These are phyloP conservation scores for Candida maesae DNA, from an alignment of 805 yeast species.

Conservation along the genomic window DNA sequence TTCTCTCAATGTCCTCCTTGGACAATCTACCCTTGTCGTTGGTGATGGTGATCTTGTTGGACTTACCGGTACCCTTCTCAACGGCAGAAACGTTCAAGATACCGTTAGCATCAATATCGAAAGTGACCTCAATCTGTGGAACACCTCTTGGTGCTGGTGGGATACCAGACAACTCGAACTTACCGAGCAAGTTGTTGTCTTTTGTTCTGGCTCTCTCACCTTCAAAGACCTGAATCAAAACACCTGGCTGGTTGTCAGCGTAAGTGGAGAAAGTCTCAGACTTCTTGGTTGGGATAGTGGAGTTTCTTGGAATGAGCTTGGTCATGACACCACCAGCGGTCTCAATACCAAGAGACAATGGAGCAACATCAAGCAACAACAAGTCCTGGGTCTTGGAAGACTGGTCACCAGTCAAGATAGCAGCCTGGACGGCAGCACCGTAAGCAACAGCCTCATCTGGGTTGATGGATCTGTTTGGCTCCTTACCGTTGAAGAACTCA, in stretches of 20 bases:
- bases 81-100: slow-evolving; percentile 93
- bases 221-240: slow-evolving; percentile 92
- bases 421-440: slow-evolving; percentile 99
- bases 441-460: slow-evolving; percentile 99
- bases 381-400: slow-evolving; percentile 95
- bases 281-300: slow-evolving; percentile 96
- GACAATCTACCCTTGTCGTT: slow-evolving; percentile 98
- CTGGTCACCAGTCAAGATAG: slow-evolving; percentile 92
- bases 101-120: slow-evolving; percentile 96
- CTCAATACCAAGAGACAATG: slow-evolving; percentile 95
- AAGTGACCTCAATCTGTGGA: slow-evolving; percentile 96
- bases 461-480: slow-evolving; percentile 93
- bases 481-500: slow-evolving; percentile 96
- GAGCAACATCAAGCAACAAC: slow-evolving; percentile 93
- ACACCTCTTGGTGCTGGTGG: slow-evolving; percentile 99
- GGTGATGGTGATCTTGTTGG: slow-evolving; percentile 95
- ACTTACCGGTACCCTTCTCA: slow-evolving; percentile 98
- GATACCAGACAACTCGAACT: slow-evolving; percentile 92
- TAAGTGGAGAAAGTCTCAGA: slow-evolving; percentile 95
- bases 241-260: slow-evolving; percentile 99
- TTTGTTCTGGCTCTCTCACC: slow-evolving; percentile 97
- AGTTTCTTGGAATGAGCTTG: slow-evolving; percentile 93
- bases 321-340: slow-evolving; percentile 99
- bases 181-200: slow-evolving; percentile 95
- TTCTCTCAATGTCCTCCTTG: slow-evolving; percentile 95